Evolutionary conservation across 129 eudicot genomes (phyloP).

Genomic region (Centaurea solstitialis): DNA sequence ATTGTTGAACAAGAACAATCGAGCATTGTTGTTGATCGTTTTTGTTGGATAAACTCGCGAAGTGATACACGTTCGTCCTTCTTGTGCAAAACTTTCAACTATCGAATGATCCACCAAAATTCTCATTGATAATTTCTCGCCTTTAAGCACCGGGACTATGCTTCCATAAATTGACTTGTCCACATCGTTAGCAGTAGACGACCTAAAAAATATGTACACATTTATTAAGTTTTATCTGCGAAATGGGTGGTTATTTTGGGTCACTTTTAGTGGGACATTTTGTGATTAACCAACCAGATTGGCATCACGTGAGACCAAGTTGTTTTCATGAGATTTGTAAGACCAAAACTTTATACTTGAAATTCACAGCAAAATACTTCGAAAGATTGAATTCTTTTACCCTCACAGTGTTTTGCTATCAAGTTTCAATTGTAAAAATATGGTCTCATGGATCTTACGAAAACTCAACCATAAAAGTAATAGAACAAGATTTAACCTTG

Average conservation of each 20-base stretch:
- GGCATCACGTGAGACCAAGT: too few relatives aligned
- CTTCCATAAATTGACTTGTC: constrained; percentile 65
- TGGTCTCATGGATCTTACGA: too few relatives aligned
- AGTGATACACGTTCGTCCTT: constrained; percentile 64
- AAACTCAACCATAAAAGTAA: too few relatives aligned
- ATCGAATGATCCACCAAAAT: constrained; percentile 87
- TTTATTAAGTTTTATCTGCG: not conserved
- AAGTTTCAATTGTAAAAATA: too few relatives aligned
- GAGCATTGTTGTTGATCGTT: constrained; percentile 52
- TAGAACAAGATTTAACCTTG: constrained; percentile 37
- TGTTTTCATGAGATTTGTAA: too few relatives aligned
- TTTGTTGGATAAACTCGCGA: constrained; percentile 76
- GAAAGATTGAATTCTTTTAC: too few relatives aligned
- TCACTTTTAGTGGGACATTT: too few relatives aligned
- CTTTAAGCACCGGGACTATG: constrained; percentile 71
- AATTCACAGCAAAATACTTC: too few relatives aligned
- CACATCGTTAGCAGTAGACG: constrained; percentile 67
- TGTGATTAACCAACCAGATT: not conserved
- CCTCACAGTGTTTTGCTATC: too few relatives aligned
- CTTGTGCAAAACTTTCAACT: constrained; percentile 82
- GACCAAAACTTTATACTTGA: too few relatives aligned
- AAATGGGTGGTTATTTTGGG: not conserved
- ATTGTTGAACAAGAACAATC: constrained; percentile 67
- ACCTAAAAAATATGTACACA: constrained; percentile 32
- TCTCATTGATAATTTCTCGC: constrained; percentile 72